These are phyloP conservation scores for Candida caryicola DNA, from an alignment of 805 yeast species.

Conservation along the genomic window DNA sequence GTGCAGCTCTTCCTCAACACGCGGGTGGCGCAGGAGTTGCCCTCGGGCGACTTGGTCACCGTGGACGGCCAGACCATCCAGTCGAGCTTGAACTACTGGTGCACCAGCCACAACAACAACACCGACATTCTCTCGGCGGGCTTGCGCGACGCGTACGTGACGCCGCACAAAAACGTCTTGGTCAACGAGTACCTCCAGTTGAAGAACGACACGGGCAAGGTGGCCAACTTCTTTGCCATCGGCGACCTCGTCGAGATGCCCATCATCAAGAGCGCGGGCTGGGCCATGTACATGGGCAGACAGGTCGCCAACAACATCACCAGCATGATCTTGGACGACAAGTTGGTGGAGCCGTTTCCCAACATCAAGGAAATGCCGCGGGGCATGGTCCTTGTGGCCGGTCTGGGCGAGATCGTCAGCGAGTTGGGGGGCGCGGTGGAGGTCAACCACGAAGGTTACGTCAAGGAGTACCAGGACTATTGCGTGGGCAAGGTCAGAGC, in stretches of 20 bases:
- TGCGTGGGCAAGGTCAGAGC: constrained; percentile 41
- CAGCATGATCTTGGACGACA: constrained; percentile 24
- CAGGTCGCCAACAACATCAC: constrained; percentile 37
- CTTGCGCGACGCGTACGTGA: constrained; percentile 22
- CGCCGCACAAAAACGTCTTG: constrained; percentile 25
- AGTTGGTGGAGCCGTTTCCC: constrained; percentile 33
- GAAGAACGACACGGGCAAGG: constrained; percentile 14
- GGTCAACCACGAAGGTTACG: constrained; percentile 31
- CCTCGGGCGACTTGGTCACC: constrained; percentile 26
- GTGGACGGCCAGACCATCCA: constrained; percentile 24
- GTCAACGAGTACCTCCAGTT: constrained; percentile 40
- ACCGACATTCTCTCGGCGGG: constrained; percentile 22
- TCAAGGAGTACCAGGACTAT: constrained; percentile 40
- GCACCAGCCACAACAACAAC: constrained; percentile 33
- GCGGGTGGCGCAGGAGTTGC: constrained; percentile 28
- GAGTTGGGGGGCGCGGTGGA: constrained; percentile 35
- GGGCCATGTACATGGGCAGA: constrained; percentile 45
- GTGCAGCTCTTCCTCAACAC: constrained; percentile 29
- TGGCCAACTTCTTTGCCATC: constrained; percentile 29
- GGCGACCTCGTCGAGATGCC: constrained; percentile 42
- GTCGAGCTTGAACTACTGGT: constrained; percentile 36
- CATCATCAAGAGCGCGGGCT: constrained; percentile 43
- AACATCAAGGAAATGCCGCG: constrained; percentile 32
- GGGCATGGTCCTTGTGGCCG: constrained; percentile 44
- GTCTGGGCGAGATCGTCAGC: constrained; percentile 36